These are phyloP conservation scores for Recurvomyces mirabilis DNA, from an alignment of 495 filamentous ascomycete species.

Conservation along the genomic window DNA sequence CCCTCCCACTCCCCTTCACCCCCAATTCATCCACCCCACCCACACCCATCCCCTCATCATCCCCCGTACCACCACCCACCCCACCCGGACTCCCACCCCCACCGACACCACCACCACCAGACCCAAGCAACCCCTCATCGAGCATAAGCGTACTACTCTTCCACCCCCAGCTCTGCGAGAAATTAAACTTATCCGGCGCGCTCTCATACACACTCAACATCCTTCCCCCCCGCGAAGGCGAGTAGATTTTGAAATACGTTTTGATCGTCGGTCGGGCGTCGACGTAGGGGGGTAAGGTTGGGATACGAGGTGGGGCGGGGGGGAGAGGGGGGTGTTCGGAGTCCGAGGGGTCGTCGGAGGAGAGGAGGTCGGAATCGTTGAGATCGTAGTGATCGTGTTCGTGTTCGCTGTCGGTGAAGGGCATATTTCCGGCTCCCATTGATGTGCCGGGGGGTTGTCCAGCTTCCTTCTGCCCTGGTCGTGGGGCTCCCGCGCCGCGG, in stretches of 20 bases:
- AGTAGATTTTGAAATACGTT: conserved; percentile 56
- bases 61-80: background rate
- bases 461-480: background rate
- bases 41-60: background rate
- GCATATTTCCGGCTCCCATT: no score
- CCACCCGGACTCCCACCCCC: background rate
- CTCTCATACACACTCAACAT: conserved; percentile 48
- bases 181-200: conserved; percentile 50
- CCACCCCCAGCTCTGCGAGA: conserved; percentile 54
- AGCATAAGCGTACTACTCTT: conserved; percentile 48
- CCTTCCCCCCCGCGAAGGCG: conserved; percentile 43
- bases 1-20: conserved; percentile 19
- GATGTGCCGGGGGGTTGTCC: no score
- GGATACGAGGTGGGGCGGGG: conserved; percentile 16
- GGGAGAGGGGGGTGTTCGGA: conserved; percentile 1
- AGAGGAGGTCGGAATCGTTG: no score
- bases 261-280: conserved; percentile 46
- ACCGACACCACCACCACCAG: conserved; percentile 6
- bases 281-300: conserved; percentile 42
- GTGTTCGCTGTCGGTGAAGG: background rate
- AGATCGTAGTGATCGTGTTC: background rate
- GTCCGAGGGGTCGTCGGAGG: no score
- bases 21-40: conserved; percentile 1
- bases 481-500: background rate
- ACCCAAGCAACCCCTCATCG: conserved; percentile 39